These are phyloP conservation scores for Pleurotus cornucopiae DNA, from an alignment of 768 basidiomycete genomes.

Conservation along the genomic window DNA sequence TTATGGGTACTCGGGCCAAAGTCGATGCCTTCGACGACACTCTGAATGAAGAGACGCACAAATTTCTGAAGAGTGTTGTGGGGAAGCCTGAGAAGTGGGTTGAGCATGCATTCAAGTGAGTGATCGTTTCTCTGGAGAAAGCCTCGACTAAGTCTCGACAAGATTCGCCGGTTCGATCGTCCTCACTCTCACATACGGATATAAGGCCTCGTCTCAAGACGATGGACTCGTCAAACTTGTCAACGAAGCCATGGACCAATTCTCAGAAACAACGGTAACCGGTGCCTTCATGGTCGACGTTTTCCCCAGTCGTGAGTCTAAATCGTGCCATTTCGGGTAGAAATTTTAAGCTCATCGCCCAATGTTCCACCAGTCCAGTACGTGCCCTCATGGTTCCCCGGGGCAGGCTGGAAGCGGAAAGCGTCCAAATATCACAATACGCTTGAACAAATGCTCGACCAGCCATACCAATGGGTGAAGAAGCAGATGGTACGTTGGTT, in stretches of 20 bases:
- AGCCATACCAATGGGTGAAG: constrained; percentile 28
- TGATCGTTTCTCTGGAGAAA: not conserved
- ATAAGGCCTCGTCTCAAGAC: constrained; percentile 15
- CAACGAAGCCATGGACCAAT: constrained; percentile 20
- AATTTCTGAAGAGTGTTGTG: constrained; percentile 10
- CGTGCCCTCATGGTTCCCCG: constrained; percentile 28
- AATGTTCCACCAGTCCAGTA: constrained; percentile 14
- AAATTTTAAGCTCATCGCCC: not conserved
- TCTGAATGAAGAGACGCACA: constrained; percentile 11
- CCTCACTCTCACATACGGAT: constrained; percentile 25
- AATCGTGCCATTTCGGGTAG: not conserved
- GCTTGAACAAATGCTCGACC: constrained; percentile 15
- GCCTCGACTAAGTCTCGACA: not conserved
- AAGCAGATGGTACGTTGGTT: constrained; percentile 28
- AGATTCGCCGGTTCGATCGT: constrained; percentile 20
- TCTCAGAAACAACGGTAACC: constrained; percentile 15
- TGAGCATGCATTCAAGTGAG: constrained; percentile 13
- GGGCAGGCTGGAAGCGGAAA: constrained; percentile 22
- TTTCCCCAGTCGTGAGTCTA: constrained; percentile 19
- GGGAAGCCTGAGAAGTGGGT: constrained; percentile 11
- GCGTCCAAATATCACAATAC: constrained; percentile 11
- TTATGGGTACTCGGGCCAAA: constrained; percentile 17
- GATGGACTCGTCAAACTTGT: constrained; percentile 20
- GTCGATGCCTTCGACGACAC: constrained; percentile 13
- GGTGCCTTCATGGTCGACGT: constrained; percentile 24